A percentile compares a stretch with the other conserved stretches of the same genome.
Conservation (phyloP, 768 basidiomycete genomes). For the Lanmaoa pseudosensibilis region DNA sequence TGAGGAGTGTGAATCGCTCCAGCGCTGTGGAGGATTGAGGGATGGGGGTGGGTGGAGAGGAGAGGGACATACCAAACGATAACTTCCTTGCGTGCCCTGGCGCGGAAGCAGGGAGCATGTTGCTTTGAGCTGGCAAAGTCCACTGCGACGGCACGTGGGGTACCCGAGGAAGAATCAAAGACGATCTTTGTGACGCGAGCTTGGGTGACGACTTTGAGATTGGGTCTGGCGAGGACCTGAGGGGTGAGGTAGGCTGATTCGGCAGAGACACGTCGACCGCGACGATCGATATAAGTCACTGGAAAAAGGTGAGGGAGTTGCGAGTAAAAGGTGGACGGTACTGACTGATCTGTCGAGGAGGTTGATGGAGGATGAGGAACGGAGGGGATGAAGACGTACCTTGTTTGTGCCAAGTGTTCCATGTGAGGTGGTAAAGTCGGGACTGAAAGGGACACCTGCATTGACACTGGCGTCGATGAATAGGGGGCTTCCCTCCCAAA, state of each 20-base stretch:
- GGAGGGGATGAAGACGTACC: conserved; percentile 36
- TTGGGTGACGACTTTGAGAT: conserved; percentile 59
- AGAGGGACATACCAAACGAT: conserved; percentile 50
- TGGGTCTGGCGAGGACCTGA: conserved; percentile 61
- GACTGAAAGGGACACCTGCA: conserved; percentile 49
- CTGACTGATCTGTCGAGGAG: conserved; percentile 43
- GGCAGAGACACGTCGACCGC: conserved; percentile 55
- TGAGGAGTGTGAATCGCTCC: conserved; percentile 66
- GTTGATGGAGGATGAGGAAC: not conserved
- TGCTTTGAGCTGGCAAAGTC: conserved; percentile 48
- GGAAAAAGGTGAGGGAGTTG: conserved; percentile 4
- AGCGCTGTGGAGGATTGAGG: conserved; percentile 38
- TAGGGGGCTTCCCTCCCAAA: conserved; percentile 44
- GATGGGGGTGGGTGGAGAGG: not conserved
- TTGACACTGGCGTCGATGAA: conserved; percentile 56
- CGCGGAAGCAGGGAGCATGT: conserved; percentile 37
- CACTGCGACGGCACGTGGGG: conserved; percentile 56
- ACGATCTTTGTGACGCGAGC: conserved; percentile 59
- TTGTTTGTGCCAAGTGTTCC: conserved; percentile 64
- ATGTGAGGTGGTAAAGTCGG: conserved; percentile 55
- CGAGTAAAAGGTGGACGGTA: not conserved
- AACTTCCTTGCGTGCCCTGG: conserved; percentile 56
- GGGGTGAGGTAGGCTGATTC: conserved; percentile 68
- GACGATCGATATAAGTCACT: conserved; percentile 69
- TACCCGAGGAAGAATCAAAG: conserved; percentile 43